Base-by-base conservation (phyloP, 2,329 filamentous ascomycete genomes). In the Claviceps sp. region DNA sequence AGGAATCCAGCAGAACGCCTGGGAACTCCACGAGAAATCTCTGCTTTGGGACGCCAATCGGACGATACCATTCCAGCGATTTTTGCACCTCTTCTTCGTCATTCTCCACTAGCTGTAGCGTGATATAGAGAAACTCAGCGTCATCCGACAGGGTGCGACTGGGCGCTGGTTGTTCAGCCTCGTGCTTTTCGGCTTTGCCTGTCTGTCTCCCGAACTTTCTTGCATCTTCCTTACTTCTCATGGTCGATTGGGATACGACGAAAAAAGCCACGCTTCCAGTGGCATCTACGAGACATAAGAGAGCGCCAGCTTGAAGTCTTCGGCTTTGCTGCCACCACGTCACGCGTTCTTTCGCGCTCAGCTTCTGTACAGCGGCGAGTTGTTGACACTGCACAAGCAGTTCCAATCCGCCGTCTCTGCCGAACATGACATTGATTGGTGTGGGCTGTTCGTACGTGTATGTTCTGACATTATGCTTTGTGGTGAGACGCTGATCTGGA, bases 1-100 rank as follows among this genome's bases (percentile, higher is more conserved):
- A 84, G 0, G 80, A 72, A 0, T 75, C 72, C 2, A 82, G 65
- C 2, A 85, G 62, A 4, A 84, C 66, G 0, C 76, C 77, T 0
- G 80, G 81, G 52, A 85, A 84, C 55, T 85, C 81, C 1, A 84
- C 70, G 1, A 85, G 67, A 16, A 58, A 62, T 40, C 59, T 57
- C 22, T 54, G 50, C 14, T 56, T 50, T 2, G 36, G 40, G 0
- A 44, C 13, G 0, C 54, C 59, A 36, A 57, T 53, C 8, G 53
- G 50, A 14, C 55, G 58, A 55, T 58, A 67, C 65, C 67, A 70
- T 14, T 45, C 41, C 2, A 51, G 60, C 58, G n/a, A 60, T 53
- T 0, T 48, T 8, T 1, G 66, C 43, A 24, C 63, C 60, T 55
- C 43, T 1, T 20, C 37, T 0, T 55, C 52, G 4, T 58, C 48